Base-by-base conservation (phyloP, 805 yeast species). In the Danielia reshetovae region DNA sequence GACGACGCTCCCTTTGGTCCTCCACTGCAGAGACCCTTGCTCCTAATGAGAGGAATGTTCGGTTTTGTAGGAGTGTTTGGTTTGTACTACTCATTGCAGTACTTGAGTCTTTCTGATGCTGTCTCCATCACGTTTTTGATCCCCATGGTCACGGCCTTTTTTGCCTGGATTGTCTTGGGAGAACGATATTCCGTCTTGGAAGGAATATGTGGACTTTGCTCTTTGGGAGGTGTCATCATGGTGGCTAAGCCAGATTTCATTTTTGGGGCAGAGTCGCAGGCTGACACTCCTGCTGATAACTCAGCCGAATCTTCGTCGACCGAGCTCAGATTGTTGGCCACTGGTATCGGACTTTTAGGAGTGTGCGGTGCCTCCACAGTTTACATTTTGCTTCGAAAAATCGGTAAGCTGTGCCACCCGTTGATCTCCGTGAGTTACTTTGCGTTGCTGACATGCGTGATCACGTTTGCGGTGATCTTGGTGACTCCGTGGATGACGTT, bases 51-150 rank as follows among this genome's bases (percentile, higher is more conserved):
- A 40, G 96, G 96, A 0, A 31, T 70, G 1, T 68, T 77, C 11
- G 97, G 97, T 5, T 55, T 64, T 47, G 55, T 82, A 38, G 95
- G 95, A 3, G 94, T 87, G 5, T 81, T 81, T 51, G 81, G 90
- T 4, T 65, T 84, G 52, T 88, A 85, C 56, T 85, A 69, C 53
- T 77, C 95, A 1, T 62, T 88, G 43, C 70, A 77, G 60, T 85
- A 82, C 49, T 65, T 88, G 29, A 74, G 85, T 32, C 71, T 88
- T 5, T 79, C 89, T 8, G 96, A 88, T 51, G 85, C 94, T 0
- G 80, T 85, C 1, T 81, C 84, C 11, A 80, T 88, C 32, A 77
- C 90, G 2, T 88, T 88, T 46, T 57, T 88, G 49, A 68, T 79
- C 0, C 97, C 97, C 0, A 70, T 84, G 35, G 72, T 83, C 12